Base-by-base conservation (phyloP, 2,329 filamentous ascomycete species). In the Aspergillus pseudotamarii region DNA sequence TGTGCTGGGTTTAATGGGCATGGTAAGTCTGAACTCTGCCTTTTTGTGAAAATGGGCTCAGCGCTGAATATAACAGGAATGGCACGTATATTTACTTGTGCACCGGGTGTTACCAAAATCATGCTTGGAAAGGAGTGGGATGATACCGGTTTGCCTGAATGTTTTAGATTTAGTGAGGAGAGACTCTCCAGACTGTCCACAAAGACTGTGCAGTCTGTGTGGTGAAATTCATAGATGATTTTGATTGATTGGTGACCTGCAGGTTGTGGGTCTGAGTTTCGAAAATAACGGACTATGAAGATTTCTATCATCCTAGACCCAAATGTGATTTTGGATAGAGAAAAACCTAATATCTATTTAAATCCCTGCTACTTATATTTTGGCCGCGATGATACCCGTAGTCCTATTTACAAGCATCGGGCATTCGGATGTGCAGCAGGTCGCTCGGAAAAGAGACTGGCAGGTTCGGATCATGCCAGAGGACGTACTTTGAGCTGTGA, bases 1-100 rank as follows among this genome's bases (percentile, higher is more conserved):
- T 83, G 81, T 66, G 82, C 81, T n/a, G 82, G 82, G 0, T 83
- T 83, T 63, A 83, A 83, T 66, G 82, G 81, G 0, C 81, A 83
- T 68, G 81, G 81, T 71, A 32, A 26, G 55, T 23, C 16, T 21
- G 10, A 54, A 23, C 12, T 23, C n/a, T 14, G 8, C 28, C 30
- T 36, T 2, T 8, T 12, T 0, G 19, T 23, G 19, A 30, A 8
- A 21, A 6, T 11, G 26, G 16, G 3, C 16, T 50, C 8, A 11
- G 11, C 9, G 30, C 30, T 54, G 19, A 54, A 23, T 23, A 36
- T 10, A 14, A 28, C 1, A 54, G 51, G 51, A 3, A 54, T 54
- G 51, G 51, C 51, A 54, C 51, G 51, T 36, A 54, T 54, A 54
- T 54, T 54, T 23, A 54, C 51, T 5, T 54, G 51, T 4, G 46